Conservation (phyloP, 495 filamentous ascomycete species). For the Neurospora cerealis region DNA sequence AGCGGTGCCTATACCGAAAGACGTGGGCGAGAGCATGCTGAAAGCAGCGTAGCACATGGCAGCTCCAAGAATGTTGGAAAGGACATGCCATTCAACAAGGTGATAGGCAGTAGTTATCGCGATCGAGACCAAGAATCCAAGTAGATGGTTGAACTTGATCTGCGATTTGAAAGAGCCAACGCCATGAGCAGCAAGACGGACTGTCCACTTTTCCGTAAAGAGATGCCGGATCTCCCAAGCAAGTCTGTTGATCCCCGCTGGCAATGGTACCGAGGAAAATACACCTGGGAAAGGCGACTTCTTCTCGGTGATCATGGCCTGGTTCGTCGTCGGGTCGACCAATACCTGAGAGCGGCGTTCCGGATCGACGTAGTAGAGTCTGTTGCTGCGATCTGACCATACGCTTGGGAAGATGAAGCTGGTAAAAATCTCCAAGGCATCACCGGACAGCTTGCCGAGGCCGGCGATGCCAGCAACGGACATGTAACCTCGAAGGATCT, state of each 20-base stretch:
- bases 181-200: conserved; percentile 31
- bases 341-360: conserved; percentile 15
- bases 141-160: conserved; percentile 32
- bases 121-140: conserved; percentile 51
- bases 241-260: conserved; percentile 8
- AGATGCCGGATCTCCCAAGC: conserved; percentile 38
- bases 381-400: conserved; percentile 38
- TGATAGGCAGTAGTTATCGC: conserved; percentile 57
- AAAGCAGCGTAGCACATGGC: conserved; percentile 76
- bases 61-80: conserved; percentile 83
- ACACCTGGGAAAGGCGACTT: conserved; percentile 35
- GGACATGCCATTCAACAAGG: conserved; percentile 53
- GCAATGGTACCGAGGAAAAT: conserved; percentile 22
- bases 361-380: conserved; percentile 36
- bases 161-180: conserved; percentile 23
- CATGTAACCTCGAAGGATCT: conserved; percentile 78
- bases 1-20: conserved; percentile 69
- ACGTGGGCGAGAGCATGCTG: conserved; percentile 81
- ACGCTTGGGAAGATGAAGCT: conserved; percentile 64
- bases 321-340: conserved; percentile 5
- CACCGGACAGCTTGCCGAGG: conserved; percentile 57
- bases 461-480: conserved; percentile 68
- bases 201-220: conserved; percentile 37
- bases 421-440: conserved; percentile 51
- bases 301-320: conserved; percentile 16